phyloP scores from a whole-genome alignment of 306 rosid species.

The Carpinus viminea region DNA sequence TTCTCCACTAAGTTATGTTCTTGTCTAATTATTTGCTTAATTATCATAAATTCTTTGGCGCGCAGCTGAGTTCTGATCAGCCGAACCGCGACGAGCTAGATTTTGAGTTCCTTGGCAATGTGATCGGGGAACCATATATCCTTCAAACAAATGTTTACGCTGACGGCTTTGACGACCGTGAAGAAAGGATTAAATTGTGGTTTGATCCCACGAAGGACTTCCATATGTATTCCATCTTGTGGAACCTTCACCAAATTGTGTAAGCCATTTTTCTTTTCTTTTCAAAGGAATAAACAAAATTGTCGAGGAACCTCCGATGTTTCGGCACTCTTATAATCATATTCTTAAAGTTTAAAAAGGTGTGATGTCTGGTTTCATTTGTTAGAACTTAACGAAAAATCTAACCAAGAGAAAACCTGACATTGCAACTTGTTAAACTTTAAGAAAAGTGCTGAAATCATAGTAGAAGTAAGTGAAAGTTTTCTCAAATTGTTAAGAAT shows the following conservation, averaged over 20 bases:
- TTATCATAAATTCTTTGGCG: neutral
- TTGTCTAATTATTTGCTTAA: neutral
- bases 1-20: neutral
- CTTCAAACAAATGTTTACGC: conserved; percentile 83
- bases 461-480: no score
- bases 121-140: conserved; percentile 65
- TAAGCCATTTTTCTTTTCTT: conserved; percentile 34
- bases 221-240: conserved; percentile 79
- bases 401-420: no score
- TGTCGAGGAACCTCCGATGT: no score
- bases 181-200: conserved; percentile 88
- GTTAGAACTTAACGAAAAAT: no score
- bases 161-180: conserved; percentile 72
- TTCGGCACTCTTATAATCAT: no score
- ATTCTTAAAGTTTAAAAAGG: no score
- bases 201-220: conserved; percentile 90
- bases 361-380: no score
- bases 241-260: conserved; percentile 95
- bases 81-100: conserved; percentile 87
- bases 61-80: conserved; percentile 79
- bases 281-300: no score
- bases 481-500: no score
- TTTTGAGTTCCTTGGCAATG: conserved; percentile 89
- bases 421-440: no score
- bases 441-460: no score